Evolutionary conservation across 176 grass and related monocot genomes (phyloP), one percentile per base, ranked within the genome.

Genomic region (Tillandsia leiboldiana): DNA sequence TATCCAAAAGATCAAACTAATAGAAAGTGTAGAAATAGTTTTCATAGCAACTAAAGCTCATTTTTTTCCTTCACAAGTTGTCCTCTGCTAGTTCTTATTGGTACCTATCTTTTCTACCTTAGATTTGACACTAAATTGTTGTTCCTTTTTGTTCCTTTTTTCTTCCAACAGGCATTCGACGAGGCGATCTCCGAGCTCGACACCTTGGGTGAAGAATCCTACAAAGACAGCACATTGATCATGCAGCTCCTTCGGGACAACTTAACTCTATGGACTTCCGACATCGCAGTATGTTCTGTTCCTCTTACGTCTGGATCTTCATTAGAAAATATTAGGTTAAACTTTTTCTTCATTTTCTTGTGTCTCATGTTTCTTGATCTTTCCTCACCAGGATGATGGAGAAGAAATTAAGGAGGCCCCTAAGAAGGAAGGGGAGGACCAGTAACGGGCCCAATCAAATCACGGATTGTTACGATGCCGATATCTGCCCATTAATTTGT

Each of bases 181-280:
- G 84, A 86, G 53, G 84, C 84, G 63, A 86, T 86, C 67, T 80
- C 84, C 53, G 84, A 86, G 51, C 79, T 86, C 10, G 84, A 86
- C 20, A 78, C 74, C 58, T 80, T 86, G 24, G 84, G 84, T 9
- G 84, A 86, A 72, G 84, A 86, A 56, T 86, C 84, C 0, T 86
- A 86, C 79, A 86, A 86, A 63, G 84, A 86, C 59, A 86, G 84
- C 71, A 86, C 84, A 15, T 67, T 86, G 78, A 86, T 86, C 51
- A 86, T 86, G 84, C 84, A 86, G 12, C 84, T 86, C 63, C 84
- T 86, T 5, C 79, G 84, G 70, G 84, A 86, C 71, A 86, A 86
- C 51, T 70, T 86, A 58, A 86, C 84, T 28, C 66, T 86, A 18
- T 86, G 84, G 84, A 86, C 84, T 29, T 86, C 84, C 0, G 84